Percentiles rank a stretch among this genome's conserved stretches.
Conservation (phyloP, 257 asterid genomes). For the Anisodus acutangulus region DNA sequence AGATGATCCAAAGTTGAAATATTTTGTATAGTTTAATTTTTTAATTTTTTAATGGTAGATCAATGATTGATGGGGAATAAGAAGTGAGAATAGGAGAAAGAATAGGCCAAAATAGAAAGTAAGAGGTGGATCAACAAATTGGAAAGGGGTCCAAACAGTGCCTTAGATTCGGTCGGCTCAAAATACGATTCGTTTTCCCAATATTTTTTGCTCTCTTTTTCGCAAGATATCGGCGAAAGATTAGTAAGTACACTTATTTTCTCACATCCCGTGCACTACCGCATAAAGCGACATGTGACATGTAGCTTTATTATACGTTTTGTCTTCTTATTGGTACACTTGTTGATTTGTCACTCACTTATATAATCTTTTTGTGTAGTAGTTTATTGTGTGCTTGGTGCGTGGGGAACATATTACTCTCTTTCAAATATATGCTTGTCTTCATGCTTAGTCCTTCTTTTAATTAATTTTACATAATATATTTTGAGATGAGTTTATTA, state of each 20-base stretch:
- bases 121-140: neutral
- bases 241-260: neutral
- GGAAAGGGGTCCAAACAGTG: neutral
- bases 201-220: neutral
- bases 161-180: constrained; percentile 28
- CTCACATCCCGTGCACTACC: constrained; percentile 30
- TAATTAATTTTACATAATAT: too few species aligned
- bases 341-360: neutral
- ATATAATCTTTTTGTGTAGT: neutral
- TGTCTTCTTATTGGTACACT: constrained; percentile 37
- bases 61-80: neutral
- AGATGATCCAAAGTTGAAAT: neutral
- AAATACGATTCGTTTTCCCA: constrained; percentile 29
- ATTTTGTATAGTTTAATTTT: neutral
- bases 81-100: constrained; percentile 9
- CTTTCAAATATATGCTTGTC: constrained; percentile 31
- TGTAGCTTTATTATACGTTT: constrained; percentile 31
- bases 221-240: neutral
- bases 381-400: constrained; percentile 41
- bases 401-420: constrained; percentile 41
- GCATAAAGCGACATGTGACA: constrained; percentile 19
- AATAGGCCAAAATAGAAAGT: neutral
- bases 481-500: too few species aligned
- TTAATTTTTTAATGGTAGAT: neutral
- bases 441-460: neutral